phyloP scores from a whole-genome alignment of 1,284 basidiomycete genomes.

The Cutaneotrichosporon cavernicola region DNA sequence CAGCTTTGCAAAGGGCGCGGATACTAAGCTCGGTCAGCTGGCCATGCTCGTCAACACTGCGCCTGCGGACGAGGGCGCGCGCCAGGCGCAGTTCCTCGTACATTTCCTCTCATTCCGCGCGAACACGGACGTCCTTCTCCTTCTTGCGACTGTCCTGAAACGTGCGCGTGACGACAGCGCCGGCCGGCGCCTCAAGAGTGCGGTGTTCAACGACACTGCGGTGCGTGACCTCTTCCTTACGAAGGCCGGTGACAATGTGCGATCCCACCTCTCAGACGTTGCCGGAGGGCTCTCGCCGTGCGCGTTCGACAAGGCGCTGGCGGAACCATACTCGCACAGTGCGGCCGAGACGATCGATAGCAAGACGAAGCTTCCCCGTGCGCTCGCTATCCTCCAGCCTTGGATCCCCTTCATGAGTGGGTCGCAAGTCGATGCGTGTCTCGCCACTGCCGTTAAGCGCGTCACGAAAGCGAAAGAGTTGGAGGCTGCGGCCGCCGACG shows the following conservation, averaged over 20 bases:
- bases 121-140: constrained; percentile 5
- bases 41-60: constrained; percentile 15
- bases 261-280: constrained; percentile 5
- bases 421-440: constrained; percentile 21
- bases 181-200: constrained; percentile 17
- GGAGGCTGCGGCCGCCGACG: not conserved
- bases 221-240: constrained; percentile 25
- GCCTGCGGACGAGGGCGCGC: constrained; percentile 17
- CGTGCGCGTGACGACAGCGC: not conserved
- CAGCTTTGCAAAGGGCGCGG: constrained; percentile 8
- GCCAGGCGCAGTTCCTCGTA: constrained; percentile 29
- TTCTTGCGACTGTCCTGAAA: not conserved
- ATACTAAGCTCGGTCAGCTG: not conserved
- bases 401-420: constrained; percentile 39
- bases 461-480: constrained; percentile 14
- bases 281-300: constrained; percentile 5
- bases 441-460: constrained; percentile 15
- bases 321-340: constrained; percentile 30
- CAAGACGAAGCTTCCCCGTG: constrained; percentile 22
- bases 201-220: constrained; percentile 25
- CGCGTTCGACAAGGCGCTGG: constrained; percentile 28
- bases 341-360: constrained; percentile 23
- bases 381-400: constrained; percentile 20
- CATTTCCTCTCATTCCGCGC: constrained; percentile 20
- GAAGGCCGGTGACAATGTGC: constrained; percentile 13